phyloP scores from a whole-genome alignment of 1,139 yeast genomes.

The Pichia terricola region DNA sequence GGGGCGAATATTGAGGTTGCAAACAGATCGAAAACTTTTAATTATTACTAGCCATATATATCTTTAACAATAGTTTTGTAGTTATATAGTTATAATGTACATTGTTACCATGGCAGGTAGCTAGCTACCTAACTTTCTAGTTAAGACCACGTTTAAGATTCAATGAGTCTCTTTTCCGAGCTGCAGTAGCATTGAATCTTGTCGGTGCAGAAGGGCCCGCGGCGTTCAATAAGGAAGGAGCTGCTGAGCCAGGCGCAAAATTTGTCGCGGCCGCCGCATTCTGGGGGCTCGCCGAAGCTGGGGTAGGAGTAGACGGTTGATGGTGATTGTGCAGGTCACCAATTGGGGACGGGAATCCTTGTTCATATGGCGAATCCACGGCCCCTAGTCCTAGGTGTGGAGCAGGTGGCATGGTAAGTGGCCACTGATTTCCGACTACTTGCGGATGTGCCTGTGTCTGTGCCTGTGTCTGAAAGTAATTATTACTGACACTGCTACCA shows the following conservation, averaged over 20 bases:
- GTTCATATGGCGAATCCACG: constrained; percentile 10
- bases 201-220: constrained; percentile 14
- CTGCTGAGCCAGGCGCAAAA: not conserved
- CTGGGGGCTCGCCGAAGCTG: not conserved
- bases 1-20: too few species aligned
- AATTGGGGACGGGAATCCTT: not conserved
- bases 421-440: not conserved
- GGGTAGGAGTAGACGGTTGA: too few species aligned
- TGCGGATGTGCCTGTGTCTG: not conserved
- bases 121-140: not conserved
- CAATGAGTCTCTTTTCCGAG: constrained; percentile 32
- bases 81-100: too few species aligned
- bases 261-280: not conserved
- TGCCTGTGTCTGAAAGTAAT: too few species aligned
- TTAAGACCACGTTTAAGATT: constrained; percentile 27
- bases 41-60: too few species aligned
- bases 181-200: constrained; percentile 28
- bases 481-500: too few species aligned
- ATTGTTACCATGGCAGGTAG: too few species aligned
- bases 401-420: not conserved
- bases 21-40: too few species aligned
- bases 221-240: not conserved
- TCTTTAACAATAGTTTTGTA: too few species aligned
- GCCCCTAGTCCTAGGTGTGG: not conserved
- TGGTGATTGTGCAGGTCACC: too few species aligned